A percentile compares a stretch with the other conserved stretches of the same genome.
Evolutionary conservation across 345 rosid species (phyloP).

Genomic region (Noccaea caerulescens): DNA sequence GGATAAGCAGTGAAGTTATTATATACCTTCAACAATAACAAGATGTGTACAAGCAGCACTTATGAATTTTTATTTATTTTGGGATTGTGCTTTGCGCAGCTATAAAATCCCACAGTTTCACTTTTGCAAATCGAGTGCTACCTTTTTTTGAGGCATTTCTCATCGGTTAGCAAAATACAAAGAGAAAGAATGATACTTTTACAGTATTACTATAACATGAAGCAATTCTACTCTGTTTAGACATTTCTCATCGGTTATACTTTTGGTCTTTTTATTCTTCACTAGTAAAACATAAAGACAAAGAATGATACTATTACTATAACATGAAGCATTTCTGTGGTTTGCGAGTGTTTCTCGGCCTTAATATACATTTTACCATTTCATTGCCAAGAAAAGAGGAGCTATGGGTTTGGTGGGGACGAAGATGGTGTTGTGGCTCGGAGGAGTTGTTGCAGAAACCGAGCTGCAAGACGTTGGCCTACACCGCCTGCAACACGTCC

Average conservation of each 20-base stretch:
- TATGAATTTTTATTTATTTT: no score
- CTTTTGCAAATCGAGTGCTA: no score
- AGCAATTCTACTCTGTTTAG: no score
- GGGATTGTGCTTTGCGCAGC: no score
- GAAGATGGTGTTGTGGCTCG: constrained; percentile 56
- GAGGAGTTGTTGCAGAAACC: constrained; percentile 87
- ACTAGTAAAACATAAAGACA: constrained; percentile 19
- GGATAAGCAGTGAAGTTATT: constrained; percentile 3
- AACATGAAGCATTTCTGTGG: constrained; percentile 41
- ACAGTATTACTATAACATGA: no score
- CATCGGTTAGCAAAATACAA: no score
- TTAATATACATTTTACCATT: constrained; percentile 43
- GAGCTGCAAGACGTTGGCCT: constrained; percentile 86
- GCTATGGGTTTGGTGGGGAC: constrained; percentile 46
- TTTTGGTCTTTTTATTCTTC: not conserved
- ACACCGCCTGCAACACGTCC: constrained; percentile 79
- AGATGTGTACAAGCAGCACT: no score
- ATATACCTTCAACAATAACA: no score
- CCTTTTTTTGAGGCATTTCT: no score
- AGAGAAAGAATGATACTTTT: no score
- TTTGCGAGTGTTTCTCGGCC: constrained; percentile 34
- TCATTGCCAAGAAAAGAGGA: constrained; percentile 2
- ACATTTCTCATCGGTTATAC: constrained; percentile 6
- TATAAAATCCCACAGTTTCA: no score
- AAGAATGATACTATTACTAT: constrained; percentile 42